Base-by-base conservation (phyloP, 2,329 filamentous ascomycete genomes). In the Clarireedia hainanense region DNA sequence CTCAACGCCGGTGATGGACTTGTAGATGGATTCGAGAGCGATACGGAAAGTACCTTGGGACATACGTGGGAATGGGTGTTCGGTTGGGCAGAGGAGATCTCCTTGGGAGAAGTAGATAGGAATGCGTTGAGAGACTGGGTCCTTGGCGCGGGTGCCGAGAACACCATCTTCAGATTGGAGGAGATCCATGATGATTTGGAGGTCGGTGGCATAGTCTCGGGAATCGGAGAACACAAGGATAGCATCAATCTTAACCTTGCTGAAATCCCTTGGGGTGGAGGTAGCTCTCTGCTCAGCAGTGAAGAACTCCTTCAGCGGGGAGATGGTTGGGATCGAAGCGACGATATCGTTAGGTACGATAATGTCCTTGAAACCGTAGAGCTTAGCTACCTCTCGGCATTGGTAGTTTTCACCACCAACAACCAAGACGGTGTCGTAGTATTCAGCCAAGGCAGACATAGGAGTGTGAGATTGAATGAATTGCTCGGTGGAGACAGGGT, bases 401-500 rank as follows among this genome's bases (percentile, higher is more conserved):
- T 83, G 82, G 75, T 85, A 88, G 56, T 84, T 85, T 68, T 89
- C 86, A 65, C 86, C 86, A 69, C 86, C 86, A 40, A 88, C 83
- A 3, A 89, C 86, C 3, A 90, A 77, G 37, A 90, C 85, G 76
- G 89, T 52, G 15, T 47, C 89, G 77, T 89, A 89, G 70, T 89
- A 85, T 23, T 85, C 47, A 10, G 48, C 75, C 64, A 89, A 73
- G 47, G 86, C 86, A 57, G 84, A 84, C 86, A 89, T 89, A 63
- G 85, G 85, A 4, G 85, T 89, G 76, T 88, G 85, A 1, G 83
- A 85, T 71, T 89, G 85, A 68, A 89, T 88, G 76, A 89, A 90
- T 69, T 89, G 85, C 57, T 88, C 84, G 39, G 80, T 85, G 51
- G 76, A 80, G 70, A 88, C 81, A 52, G 83, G 83, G 65, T 78